These are phyloP conservation scores for Capronia americana DNA, from an alignment of 2,329 filamentous ascomycete genomes.

Conservation along the genomic window DNA sequence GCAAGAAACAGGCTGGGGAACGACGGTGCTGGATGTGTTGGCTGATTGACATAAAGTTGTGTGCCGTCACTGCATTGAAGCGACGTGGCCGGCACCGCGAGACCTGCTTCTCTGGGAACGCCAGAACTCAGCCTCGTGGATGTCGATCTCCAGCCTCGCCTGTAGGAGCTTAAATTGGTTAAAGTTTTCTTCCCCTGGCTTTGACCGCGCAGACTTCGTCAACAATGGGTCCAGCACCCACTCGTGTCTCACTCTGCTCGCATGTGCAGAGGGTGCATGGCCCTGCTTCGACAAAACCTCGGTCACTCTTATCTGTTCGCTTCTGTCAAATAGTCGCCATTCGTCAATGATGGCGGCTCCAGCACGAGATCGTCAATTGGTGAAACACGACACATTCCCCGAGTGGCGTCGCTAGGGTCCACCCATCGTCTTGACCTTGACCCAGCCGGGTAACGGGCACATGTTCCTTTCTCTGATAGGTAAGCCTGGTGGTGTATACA, in stretches of 20 bases:
- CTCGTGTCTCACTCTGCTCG: not conserved
- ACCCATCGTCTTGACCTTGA: slow-evolving; percentile 7
- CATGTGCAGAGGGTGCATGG: not conserved
- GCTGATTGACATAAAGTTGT: not conserved
- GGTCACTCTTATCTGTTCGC: slow-evolving; percentile 7
- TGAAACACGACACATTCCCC: slow-evolving; percentile 10
- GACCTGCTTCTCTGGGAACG: slow-evolving; percentile 4
- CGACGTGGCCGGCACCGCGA: slow-evolving; percentile 15
- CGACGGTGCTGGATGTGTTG: not conserved
- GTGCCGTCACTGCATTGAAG: not conserved
- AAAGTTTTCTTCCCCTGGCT: slow-evolving; percentile 6
- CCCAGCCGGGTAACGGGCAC: slow-evolving; percentile 7
- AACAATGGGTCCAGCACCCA: not conserved
- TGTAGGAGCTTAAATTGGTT: slow-evolving; percentile 1
- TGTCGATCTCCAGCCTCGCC: slow-evolving; percentile 6
- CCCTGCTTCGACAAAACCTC: not conserved
- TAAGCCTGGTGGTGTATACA: slow-evolving; percentile 13
- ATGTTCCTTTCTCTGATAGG: slow-evolving; percentile 7
- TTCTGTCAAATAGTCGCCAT: slow-evolving; percentile 13
- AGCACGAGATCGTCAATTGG: slow-evolving; percentile 15
- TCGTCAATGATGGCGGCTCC: slow-evolving; percentile 12
- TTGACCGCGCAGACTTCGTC: not conserved
- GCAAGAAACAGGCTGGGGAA: not conserved
- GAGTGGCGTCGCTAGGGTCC: slow-evolving; percentile 9
- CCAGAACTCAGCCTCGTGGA: not conserved